Conservation (phyloP, 805 yeast genomes). For the Pichia heedii region DNA sequence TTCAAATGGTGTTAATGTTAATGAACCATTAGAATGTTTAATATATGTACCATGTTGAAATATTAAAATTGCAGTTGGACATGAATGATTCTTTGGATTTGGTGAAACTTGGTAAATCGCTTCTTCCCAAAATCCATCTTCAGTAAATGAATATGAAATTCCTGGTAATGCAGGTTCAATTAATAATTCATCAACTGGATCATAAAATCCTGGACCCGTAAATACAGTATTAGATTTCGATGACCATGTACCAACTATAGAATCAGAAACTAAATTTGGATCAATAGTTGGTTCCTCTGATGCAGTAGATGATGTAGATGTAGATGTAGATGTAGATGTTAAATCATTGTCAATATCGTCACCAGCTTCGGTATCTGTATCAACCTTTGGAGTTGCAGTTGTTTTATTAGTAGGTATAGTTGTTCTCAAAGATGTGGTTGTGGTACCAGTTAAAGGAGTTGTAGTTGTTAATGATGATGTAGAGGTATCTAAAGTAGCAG, state of each 20-base stretch:
- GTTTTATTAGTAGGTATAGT: constrained; percentile 11
- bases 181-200: constrained; percentile 89
- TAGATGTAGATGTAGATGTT: constrained; percentile 2
- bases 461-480: constrained; percentile 2
- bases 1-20: constrained; percentile 60
- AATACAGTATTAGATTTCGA: constrained; percentile 89
- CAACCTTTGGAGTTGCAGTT: constrained; percentile 11
- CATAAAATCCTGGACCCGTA: constrained; percentile 95
- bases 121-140: constrained; percentile 85
- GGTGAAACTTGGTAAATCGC: constrained; percentile 74
- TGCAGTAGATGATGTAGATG: not conserved
- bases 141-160: constrained; percentile 83
- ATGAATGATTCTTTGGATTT: constrained; percentile 65
- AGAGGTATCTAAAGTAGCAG: not conserved
- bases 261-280: constrained; percentile 4
- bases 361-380: constrained; percentile 11
- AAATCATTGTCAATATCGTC: constrained; percentile 15
- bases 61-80: constrained; percentile 74
- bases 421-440: constrained; percentile 3
- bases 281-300: constrained; percentile 6
- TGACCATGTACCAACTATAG: constrained; percentile 84
- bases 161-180: constrained; percentile 97
- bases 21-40: constrained; percentile 52
- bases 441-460: not conserved
- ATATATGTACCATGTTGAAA: constrained; percentile 86